Evolutionary conservation across 1,284 basidiomycete species (phyloP), one percentile per base, ranked within the genome.

Genomic region (Veloboletus limbatus): DNA sequence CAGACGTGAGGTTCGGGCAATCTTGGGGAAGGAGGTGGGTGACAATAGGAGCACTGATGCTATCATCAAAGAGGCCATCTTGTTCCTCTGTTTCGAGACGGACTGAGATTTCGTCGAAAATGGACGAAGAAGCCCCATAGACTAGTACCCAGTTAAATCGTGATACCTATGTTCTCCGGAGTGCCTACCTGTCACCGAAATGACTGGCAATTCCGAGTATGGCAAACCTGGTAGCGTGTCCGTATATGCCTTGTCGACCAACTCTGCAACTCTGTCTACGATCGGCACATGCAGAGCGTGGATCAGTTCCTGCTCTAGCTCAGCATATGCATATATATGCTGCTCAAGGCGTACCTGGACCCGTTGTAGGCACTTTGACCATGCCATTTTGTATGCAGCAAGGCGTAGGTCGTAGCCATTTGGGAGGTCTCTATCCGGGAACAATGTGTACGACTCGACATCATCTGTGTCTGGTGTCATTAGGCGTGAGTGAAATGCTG

Each of bases 11-110:
- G 43, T 72, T 88, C 0, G 67, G 51, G 48, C 79, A 82, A 40
- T 87, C 82, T 14, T 70, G 67, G 3, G 82, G 77, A 51, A 77
- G 73, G 8, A 88, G 61, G 54, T 80, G 79, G 1, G 70, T 65
- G n/a, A 75, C 68, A 10, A 70, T 57, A 31, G 66, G 60, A 24
- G 38, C 40, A 13, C 54, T 53, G 3, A 30, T 44, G 22, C 42
- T 56, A 18, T 55, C 55, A 8, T 56, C 56, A 42, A 70, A 69
- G 3, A 71, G 55, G 11, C 35, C 52, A 36, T 66, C 55, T 20
- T 38, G 52, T 11, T 44, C 59, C 27, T 56, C 62, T 13, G 43
- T 20, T 46, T 70, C 69, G 2, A 78, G 58, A 37, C 57, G 59
- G 2, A 53, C 46, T 0, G 68, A 62, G n/a, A 84, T 64, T 25